Evolutionary conservation across 2,329 filamentous ascomycete species (phyloP).

Genomic region (Teratosphaeriaceae sp.): DNA sequence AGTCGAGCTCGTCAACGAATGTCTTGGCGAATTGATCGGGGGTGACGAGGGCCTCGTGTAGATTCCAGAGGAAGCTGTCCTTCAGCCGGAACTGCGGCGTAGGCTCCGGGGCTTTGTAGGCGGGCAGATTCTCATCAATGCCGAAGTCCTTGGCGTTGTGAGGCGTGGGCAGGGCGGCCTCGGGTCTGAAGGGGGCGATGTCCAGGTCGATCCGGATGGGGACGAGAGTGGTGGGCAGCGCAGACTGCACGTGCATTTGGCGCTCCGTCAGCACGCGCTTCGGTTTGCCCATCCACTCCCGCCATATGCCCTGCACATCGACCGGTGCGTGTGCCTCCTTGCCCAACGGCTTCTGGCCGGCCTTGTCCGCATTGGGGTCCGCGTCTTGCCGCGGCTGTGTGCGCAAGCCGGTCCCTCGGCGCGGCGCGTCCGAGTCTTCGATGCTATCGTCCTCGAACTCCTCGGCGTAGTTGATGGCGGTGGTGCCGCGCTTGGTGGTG

Average conservation of each 20-base stretch:
- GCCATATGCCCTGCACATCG: conserved; percentile 81
- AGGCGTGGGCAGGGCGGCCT: conserved; percentile 57
- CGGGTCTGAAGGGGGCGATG: conserved; percentile 68
- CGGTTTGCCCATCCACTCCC: conserved; percentile 87
- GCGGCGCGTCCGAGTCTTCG: conserved; percentile 63
- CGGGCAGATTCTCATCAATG: conserved; percentile 65
- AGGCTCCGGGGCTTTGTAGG: conserved; percentile 71
- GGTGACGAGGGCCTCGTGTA: conserved; percentile 88
- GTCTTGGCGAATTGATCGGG: conserved; percentile 92
- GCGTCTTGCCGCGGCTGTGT: conserved; percentile 67
- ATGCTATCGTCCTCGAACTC: conserved; percentile 87
- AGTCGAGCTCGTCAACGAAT: conserved; percentile 86
- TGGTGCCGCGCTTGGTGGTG: conserved; percentile 95
- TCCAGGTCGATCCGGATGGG: conserved; percentile 96
- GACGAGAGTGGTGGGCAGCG: conserved; percentile 81
- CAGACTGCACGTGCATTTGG: conserved; percentile 59
- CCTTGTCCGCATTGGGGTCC: conserved; percentile 51
- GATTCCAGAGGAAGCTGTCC: conserved; percentile 96
- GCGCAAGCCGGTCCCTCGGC: conserved; percentile 68
- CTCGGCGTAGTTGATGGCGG: conserved; percentile 95
- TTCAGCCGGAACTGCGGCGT: conserved; percentile 83
- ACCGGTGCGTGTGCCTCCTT: conserved; percentile 76
- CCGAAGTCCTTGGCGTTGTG: conserved; percentile 51
- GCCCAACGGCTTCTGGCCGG: conserved; percentile 62
- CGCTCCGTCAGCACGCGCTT: conserved; percentile 48